Conservation (phyloP, 2,329 filamentous ascomycete genomes). For the Phaeosphaeria sp. region DNA sequence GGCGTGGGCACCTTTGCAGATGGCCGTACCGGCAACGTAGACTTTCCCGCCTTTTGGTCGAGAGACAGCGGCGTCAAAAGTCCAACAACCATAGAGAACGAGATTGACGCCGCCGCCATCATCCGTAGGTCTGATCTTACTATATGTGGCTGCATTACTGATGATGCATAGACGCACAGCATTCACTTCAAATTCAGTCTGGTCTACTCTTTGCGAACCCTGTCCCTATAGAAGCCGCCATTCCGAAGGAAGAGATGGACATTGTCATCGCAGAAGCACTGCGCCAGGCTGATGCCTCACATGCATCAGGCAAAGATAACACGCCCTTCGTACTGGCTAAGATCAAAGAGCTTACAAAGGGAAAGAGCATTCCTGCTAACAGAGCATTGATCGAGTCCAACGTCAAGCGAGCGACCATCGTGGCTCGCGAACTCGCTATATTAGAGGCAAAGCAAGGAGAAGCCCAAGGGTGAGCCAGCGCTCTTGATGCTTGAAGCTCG, state of each 20-base stretch:
- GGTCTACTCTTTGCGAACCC: conserved; percentile 91
- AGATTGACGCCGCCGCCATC: conserved; percentile 86
- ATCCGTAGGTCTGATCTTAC: conserved; percentile 62
- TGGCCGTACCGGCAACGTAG: conserved; percentile 72
- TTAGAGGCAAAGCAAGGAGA: conserved; percentile 53
- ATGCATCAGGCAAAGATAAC: conserved; percentile 73
- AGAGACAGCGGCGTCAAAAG: conserved; percentile 84
- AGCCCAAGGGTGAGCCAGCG: conserved; percentile 48
- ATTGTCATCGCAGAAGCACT: conserved; percentile 50
- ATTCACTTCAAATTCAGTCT: conserved; percentile 72
- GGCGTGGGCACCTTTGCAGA: conserved; percentile 90
- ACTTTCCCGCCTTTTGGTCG: conserved; percentile 93
- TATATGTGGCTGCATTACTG: conserved; percentile 1
- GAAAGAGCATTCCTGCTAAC: conserved; percentile 76
- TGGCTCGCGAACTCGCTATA: conserved; percentile 67
- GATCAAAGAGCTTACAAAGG: conserved; percentile 78
- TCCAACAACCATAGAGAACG: conserved; percentile 75
- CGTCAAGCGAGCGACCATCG: conserved; percentile 67
- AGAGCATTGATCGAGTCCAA: conserved; percentile 72
- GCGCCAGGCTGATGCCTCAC: conserved; percentile 42
- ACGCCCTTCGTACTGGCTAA: conserved; percentile 83
- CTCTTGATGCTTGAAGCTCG: conserved; percentile 33
- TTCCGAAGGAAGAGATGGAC: conserved; percentile 64
- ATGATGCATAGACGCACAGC: conserved; percentile 67
- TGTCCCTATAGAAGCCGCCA: conserved; percentile 72